phyloP scores from a whole-genome alignment of 306 rosid genomes.

The Datisca glomerata region DNA sequence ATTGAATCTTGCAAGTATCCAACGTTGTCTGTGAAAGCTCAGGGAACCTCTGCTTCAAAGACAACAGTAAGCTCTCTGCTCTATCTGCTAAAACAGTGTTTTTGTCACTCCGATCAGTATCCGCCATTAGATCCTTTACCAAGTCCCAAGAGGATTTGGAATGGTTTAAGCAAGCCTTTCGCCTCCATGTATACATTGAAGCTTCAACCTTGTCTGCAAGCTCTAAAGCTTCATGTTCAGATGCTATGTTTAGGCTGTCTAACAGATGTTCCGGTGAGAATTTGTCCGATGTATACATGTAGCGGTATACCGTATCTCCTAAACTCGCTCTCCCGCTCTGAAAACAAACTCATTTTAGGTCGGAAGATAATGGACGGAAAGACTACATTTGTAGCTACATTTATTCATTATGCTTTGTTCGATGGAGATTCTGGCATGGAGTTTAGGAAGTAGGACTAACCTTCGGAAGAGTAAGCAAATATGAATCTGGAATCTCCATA shows the following conservation, averaged over 20 bases:
- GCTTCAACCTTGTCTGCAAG: slow-evolving; percentile 78
- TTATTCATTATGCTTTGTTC: background rate
- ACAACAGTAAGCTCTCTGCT: slow-evolving; percentile 59
- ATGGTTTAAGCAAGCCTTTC: slow-evolving; percentile 71
- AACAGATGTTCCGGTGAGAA: slow-evolving; percentile 63
- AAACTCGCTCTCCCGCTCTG: slow-evolving; percentile 81
- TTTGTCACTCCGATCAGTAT: slow-evolving; percentile 47
- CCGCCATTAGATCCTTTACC: slow-evolving; percentile 74
- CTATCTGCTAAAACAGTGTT: slow-evolving; percentile 71
- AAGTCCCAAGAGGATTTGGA: slow-evolving; percentile 85
- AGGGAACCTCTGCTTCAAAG: slow-evolving; percentile 84
- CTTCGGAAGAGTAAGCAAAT: slow-evolving; percentile 75
- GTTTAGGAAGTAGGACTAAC: slow-evolving; percentile 23
- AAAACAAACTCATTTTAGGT: background rate
- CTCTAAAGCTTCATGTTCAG: slow-evolving; percentile 91
- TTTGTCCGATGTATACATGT: slow-evolving; percentile 43
- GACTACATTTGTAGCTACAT: too few relatives aligned
- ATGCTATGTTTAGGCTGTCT: slow-evolving; percentile 48
- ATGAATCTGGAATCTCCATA: slow-evolving; percentile 83
- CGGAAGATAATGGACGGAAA: too few relatives aligned
- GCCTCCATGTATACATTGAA: slow-evolving; percentile 95
- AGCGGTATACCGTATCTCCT: slow-evolving; percentile 70
- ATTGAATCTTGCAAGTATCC: slow-evolving; percentile 89
- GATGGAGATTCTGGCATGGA: background rate
- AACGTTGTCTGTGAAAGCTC: slow-evolving; percentile 85